A percentile compares a stretch with the other conserved stretches of the same genome.
Conservation (phyloP, 345 rosid species). For the Syzygium oleosum region DNA sequence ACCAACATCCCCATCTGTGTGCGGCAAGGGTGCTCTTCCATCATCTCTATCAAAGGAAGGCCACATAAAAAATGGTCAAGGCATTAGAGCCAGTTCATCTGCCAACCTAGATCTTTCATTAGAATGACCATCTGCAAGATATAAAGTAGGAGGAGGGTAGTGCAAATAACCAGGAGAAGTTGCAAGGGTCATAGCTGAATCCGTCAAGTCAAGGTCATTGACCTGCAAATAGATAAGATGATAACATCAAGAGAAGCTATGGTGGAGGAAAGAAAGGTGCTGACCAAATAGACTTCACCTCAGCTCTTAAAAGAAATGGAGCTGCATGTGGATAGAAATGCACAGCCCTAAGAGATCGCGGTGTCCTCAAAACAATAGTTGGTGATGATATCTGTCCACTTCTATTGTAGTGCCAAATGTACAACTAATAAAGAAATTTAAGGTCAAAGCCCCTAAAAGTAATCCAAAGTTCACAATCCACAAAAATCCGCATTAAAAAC, state of each 20-base stretch:
- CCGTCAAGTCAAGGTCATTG: slow-evolving; percentile 72
- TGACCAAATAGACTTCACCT: slow-evolving; percentile 30
- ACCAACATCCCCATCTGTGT: slow-evolving; percentile 22
- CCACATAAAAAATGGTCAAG: slow-evolving; percentile 36
- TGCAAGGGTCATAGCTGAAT: slow-evolving; percentile 53
- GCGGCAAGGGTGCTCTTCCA: slow-evolving; percentile 31
- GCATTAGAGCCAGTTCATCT: slow-evolving; percentile 43
- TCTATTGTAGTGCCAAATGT: slow-evolving; percentile 61
- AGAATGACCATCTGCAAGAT: slow-evolving; percentile 43
- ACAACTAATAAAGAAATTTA: slow-evolving; percentile 28
- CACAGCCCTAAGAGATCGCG: slow-evolving; percentile 66
- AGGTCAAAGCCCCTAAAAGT: neutral
- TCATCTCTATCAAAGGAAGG: slow-evolving; percentile 41
- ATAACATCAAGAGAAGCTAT: neutral
- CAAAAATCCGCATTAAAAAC: neutral
- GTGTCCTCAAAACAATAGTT: slow-evolving; percentile 44
- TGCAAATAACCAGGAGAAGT: slow-evolving; percentile 53
- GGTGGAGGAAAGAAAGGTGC: slow-evolving; percentile 3
- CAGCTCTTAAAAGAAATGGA: slow-evolving; percentile 65
- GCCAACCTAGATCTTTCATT: slow-evolving; percentile 31
- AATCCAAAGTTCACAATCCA: neutral
- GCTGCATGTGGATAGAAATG: slow-evolving; percentile 69
- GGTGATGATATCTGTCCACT: slow-evolving; percentile 56
- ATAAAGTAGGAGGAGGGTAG: slow-evolving; percentile 59
- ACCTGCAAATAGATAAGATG: slow-evolving; percentile 39